phyloP scores from a whole-genome alignment of 768 basidiomycete species.

The Lactifluus piperatus region DNA sequence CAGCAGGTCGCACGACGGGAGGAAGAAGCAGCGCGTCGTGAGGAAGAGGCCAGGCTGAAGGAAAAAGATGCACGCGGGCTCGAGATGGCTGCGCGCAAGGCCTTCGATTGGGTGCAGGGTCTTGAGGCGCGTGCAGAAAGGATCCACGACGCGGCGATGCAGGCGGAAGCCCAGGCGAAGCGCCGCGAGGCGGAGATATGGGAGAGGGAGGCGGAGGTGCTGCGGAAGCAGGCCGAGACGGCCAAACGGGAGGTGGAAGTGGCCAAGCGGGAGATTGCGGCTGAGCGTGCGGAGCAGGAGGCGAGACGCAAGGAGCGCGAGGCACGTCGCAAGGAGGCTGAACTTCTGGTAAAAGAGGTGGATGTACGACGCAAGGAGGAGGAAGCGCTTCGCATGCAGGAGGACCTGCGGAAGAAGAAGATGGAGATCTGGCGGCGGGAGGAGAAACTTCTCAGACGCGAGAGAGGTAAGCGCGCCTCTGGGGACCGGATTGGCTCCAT shows the following conservation, averaged over 20 bases:
- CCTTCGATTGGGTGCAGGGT: constrained; percentile 6
- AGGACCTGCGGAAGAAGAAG: constrained; percentile 1
- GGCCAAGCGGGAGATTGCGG: constrained; percentile 1
- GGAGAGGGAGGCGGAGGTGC: constrained; percentile 10
- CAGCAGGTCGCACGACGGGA: constrained; percentile 10
- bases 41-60: constrained; percentile 2
- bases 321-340: constrained; percentile 10
- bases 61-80: constrained; percentile 1
- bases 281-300: constrained; percentile 3
- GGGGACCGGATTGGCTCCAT: not conserved
- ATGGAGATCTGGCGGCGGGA: not conserved
- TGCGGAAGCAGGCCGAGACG: constrained; percentile 1
- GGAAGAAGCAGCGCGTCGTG: constrained; percentile 5
- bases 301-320: not conserved
- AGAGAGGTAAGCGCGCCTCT: not conserved
- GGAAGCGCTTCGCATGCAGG: constrained; percentile 4
- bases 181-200: constrained; percentile 6
- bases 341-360: not conserved
- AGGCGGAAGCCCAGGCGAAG: not conserved
- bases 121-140: constrained; percentile 6
- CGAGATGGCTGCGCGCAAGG: constrained; percentile 10
- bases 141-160: constrained; percentile 7
- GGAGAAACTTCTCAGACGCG: not conserved
- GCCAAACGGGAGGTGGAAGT: constrained; percentile 4
- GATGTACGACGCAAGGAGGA: not conserved